Base-by-base conservation (phyloP, 148 eudicot genomes). In the Polygonum maritimum region DNA sequence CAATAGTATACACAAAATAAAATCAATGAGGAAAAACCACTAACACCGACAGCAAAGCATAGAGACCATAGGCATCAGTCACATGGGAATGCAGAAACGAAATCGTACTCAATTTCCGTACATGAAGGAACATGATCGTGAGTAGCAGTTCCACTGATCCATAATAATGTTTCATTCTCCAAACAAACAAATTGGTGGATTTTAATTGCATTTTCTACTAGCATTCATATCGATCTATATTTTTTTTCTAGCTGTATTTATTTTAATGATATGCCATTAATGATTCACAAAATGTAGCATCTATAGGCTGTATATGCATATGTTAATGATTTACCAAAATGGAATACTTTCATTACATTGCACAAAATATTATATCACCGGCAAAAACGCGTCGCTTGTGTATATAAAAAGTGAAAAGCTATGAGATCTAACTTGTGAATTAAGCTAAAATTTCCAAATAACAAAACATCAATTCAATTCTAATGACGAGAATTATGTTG, bases 101-200 rank as follows among this genome's bases (percentile, higher is more conserved):
- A 39, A 63, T 63, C 70, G 70, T 35, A 63, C 69, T 39, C 33
- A 18, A 62, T 62, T 62, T 26, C 69, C 69, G 69, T 62, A 62
- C 69, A 62, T 31, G 11, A n/a, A 55, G 62, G 31, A 3, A 57
- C 63, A 22, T 57, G 63, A 57, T 63, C n/a, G 0, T 2, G 49
- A 60, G 3, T 22, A 60, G 15, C 31, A 13, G 26, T 60, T 26
- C 60, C 2, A 60, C 35, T 57, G 33, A 19, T 57, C 33, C 7
- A 57, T 19, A n/a, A 57, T 57, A 21, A n/a, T 12, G 63, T 8
- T 57, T 57, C 31, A 0, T 57, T 21, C 33, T 63, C 38, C 14
- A 31, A 3, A 7, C 39, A 11, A 12, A 26, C 69, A 26, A 4
- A 31, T 62, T 18, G 31, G 31, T 26, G 31, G 16, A 26, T 1